phyloP scores from a whole-genome alignment of 805 yeast species.

The Saccharomycopsis sp. region DNA sequence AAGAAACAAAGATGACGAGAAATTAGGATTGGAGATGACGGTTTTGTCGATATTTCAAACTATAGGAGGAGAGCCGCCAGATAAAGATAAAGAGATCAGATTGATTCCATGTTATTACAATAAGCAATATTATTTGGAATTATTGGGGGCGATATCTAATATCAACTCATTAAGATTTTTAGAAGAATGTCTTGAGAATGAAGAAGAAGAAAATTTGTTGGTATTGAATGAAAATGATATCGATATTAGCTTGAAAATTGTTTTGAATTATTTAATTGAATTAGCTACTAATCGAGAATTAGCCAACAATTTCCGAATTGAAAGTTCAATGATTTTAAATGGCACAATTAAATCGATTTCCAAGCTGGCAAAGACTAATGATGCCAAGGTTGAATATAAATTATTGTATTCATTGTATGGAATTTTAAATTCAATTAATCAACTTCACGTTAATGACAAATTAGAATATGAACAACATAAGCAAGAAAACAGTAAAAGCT shows the following conservation, averaged over 20 bases:
- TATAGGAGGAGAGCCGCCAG: constrained; percentile 19
- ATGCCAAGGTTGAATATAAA: constrained; percentile 10
- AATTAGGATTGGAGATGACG: constrained; percentile 5
- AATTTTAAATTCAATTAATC: constrained; percentile 1
- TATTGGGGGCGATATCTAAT: constrained; percentile 44
- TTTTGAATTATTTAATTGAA: constrained; percentile 40
- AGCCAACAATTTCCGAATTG: constrained; percentile 39
- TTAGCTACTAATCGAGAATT: constrained; percentile 39
- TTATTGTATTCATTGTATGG: constrained; percentile 6
- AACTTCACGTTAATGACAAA: constrained; percentile 7
- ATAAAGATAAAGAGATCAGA: constrained; percentile 20
- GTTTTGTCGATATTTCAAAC: constrained; percentile 23
- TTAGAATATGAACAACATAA: not conserved
- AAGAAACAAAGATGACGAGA: constrained; percentile 8
- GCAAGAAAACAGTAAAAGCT: not conserved
- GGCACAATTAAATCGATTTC: constrained; percentile 32
- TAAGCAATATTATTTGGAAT: constrained; percentile 45
- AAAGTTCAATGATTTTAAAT: constrained; percentile 47
- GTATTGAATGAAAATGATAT: constrained; percentile 11
- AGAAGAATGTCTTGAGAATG: constrained; percentile 22
- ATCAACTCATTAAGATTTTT: constrained; percentile 48
- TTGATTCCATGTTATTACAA: constrained; percentile 44
- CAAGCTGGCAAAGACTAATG: constrained; percentile 9
- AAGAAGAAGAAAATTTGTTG: constrained; percentile 4
- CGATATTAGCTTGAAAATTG: constrained; percentile 38